Percentiles rank a stretch among this genome's conserved stretches.
Evolutionary conservation across 192 early-diverging fungal species (phyloP).

Genomic region (Linnemannia exigua): DNA sequence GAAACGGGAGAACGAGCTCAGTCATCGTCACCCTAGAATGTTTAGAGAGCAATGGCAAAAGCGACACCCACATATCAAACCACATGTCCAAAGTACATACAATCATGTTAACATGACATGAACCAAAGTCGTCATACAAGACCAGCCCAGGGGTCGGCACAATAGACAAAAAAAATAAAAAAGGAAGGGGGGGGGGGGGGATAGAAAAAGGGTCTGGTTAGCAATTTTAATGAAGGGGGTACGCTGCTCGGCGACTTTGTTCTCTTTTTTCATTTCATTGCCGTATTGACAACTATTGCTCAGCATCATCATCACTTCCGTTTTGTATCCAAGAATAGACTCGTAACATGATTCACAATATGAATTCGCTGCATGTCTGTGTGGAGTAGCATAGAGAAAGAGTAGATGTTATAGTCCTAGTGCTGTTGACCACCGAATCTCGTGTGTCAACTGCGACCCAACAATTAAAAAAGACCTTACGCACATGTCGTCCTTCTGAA

Average conservation of each 20-base stretch:
- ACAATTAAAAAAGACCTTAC: conserved; percentile 1
- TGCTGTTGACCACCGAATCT: background rate
- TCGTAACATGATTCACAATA: no score
- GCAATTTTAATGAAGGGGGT: background rate
- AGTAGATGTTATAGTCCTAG: background rate
- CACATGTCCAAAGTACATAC: background rate
- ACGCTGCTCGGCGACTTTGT: background rate
- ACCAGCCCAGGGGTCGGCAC: background rate
- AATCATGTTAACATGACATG: background rate
- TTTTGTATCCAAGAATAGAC: background rate
- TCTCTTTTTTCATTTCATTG: background rate
- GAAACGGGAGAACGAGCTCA: conserved; percentile 63
- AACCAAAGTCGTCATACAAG: background rate
- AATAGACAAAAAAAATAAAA: conserved; percentile 1
- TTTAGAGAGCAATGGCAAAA: background rate
- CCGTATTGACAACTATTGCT: background rate
- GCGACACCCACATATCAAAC: conserved; percentile 1
- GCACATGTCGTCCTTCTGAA: background rate
- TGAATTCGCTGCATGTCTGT: background rate
- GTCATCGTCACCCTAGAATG: conserved; percentile 68
- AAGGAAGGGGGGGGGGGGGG: background rate
- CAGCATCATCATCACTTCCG: background rate
- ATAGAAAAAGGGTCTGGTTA: conserved; percentile 1
- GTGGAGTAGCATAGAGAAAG: background rate
- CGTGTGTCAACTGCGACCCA: background rate